Percentiles rank a stretch among this genome's conserved stretches.
These are phyloP conservation scores for Hypoxylon fragiforme DNA, from an alignment of 495 filamentous ascomycete species.

Conservation along the genomic window DNA sequence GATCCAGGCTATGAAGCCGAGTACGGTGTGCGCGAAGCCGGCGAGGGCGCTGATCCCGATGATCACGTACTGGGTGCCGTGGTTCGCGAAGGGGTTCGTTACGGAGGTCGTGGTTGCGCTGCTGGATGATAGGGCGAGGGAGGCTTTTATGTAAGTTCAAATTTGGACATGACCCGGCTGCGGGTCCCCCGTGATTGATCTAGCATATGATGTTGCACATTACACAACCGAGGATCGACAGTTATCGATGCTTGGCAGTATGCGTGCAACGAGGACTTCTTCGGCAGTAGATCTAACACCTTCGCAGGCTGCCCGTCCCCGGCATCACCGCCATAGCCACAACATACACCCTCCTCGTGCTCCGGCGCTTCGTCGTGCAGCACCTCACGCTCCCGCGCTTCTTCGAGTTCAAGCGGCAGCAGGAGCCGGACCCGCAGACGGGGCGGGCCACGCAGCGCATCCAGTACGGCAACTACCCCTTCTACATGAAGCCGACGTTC, in stretches of 20 bases:
- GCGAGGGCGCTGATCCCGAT: conserved; percentile 55
- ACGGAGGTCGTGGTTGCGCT: conserved; percentile 58
- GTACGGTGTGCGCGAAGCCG: conserved; percentile 46
- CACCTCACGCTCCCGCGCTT: conserved; percentile 61
- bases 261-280: too few relatives aligned
- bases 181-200: too few relatives aligned
- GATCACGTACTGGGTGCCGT: conserved; percentile 62
- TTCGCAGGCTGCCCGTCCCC: conserved; percentile 38
- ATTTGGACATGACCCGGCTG: too few relatives aligned
- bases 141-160: conserved; percentile 64
- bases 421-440: conserved; percentile 50
- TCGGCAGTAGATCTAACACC: not conserved
- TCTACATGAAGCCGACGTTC: conserved; percentile 63
- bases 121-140: conserved; percentile 65
- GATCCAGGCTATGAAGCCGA: conserved; percentile 52
- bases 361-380: conserved; percentile 58
- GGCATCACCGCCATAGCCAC: conserved; percentile 19
- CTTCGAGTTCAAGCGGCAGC: conserved; percentile 45
- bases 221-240: too few relatives aligned
- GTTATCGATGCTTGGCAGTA: too few relatives aligned
- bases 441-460: conserved; percentile 45
- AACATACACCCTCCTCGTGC: conserved; percentile 41
- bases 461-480: conserved; percentile 58
- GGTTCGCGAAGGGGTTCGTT: conserved; percentile 50
- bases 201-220: too few relatives aligned